Evolutionary conservation across 2,329 filamentous ascomycete species (phyloP).

Genomic region (Xylaria sp.): DNA sequence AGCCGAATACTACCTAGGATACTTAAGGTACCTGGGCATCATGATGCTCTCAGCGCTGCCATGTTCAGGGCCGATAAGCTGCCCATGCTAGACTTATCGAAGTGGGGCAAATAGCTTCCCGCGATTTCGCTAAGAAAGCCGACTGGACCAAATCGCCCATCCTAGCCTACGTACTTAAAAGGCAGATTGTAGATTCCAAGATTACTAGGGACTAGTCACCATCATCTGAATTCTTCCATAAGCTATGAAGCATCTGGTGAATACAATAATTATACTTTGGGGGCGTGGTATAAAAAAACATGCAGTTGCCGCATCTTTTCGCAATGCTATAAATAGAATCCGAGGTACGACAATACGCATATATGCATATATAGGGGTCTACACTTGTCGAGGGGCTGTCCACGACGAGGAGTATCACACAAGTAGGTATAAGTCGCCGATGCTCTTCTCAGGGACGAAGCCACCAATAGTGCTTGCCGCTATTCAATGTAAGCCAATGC

Average conservation of each 20-base stretch:
- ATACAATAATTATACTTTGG: too few relatives aligned
- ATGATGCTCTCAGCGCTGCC: background rate
- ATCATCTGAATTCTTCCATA: too few relatives aligned
- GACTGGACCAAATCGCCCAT: background rate
- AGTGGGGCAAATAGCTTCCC: background rate
- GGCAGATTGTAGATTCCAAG: background rate
- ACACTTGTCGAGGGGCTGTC: too few relatives aligned
- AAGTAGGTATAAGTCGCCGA: too few relatives aligned
- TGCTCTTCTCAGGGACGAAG: background rate
- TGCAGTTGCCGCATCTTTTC: background rate
- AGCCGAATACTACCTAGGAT: background rate
- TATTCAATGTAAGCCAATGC: slow-evolving; percentile 7
- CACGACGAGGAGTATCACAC: too few relatives aligned
- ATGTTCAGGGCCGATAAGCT: slow-evolving; percentile 8
- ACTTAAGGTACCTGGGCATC: background rate
- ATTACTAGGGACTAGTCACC: too few relatives aligned
- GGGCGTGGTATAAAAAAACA: too few relatives aligned
- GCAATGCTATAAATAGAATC: background rate
- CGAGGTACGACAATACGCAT: background rate
- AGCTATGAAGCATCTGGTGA: too few relatives aligned
- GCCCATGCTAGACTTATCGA: slow-evolving; percentile 11
- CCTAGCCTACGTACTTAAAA: background rate
- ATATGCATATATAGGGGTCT: too few relatives aligned
- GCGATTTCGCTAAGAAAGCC: slow-evolving; percentile 7
- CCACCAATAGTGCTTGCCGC: background rate